phyloP scores from a whole-genome alignment of 2,329 filamentous ascomycete species.

The Colletotrichum godetiae region DNA sequence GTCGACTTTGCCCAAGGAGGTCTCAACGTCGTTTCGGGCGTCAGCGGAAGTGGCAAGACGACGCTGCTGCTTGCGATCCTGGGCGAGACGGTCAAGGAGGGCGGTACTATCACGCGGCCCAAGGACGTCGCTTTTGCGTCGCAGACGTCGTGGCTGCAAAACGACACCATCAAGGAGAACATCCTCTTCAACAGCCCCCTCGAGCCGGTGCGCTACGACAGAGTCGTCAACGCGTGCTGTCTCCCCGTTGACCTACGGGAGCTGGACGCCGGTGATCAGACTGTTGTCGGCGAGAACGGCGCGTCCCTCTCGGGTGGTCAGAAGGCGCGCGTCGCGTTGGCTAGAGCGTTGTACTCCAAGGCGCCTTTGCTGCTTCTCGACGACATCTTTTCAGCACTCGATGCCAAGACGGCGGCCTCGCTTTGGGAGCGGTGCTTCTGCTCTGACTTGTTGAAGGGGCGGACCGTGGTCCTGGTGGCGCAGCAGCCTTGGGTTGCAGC shows the following conservation, averaged over 20 bases:
- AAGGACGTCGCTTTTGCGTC: slow-evolving; percentile 67
- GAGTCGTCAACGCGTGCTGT: slow-evolving; percentile 67
- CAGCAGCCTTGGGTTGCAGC: slow-evolving; percentile 65
- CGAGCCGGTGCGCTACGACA: slow-evolving; percentile 64
- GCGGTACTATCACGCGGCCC: slow-evolving; percentile 59
- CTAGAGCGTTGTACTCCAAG: slow-evolving; percentile 67
- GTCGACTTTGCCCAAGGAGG: slow-evolving; percentile 65
- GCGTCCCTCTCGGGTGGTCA: slow-evolving; percentile 67
- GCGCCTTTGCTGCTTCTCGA: slow-evolving; percentile 66
- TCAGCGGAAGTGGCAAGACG: slow-evolving; percentile 68
- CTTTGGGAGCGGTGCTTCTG: slow-evolving; percentile 70
- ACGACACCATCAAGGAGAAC: slow-evolving; percentile 65
- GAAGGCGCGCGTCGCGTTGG: slow-evolving; percentile 66
- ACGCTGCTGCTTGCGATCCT: slow-evolving; percentile 65
- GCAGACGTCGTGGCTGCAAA: slow-evolving; percentile 69
- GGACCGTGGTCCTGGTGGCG: slow-evolving; percentile 68
- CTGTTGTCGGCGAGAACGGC: slow-evolving; percentile 65
- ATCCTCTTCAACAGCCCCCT: slow-evolving; percentile 64
- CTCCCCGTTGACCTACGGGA: slow-evolving; percentile 62
- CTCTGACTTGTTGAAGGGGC: slow-evolving; percentile 61
- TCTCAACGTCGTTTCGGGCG: slow-evolving; percentile 65
- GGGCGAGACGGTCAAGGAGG: slow-evolving; percentile 64
- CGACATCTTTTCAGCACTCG: slow-evolving; percentile 69
- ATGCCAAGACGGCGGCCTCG: slow-evolving; percentile 66
- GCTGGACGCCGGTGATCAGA: slow-evolving; percentile 61